phyloP scores from a whole-genome alignment of 2,329 filamentous ascomycete species.

The Fusarium napiforme region DNA sequence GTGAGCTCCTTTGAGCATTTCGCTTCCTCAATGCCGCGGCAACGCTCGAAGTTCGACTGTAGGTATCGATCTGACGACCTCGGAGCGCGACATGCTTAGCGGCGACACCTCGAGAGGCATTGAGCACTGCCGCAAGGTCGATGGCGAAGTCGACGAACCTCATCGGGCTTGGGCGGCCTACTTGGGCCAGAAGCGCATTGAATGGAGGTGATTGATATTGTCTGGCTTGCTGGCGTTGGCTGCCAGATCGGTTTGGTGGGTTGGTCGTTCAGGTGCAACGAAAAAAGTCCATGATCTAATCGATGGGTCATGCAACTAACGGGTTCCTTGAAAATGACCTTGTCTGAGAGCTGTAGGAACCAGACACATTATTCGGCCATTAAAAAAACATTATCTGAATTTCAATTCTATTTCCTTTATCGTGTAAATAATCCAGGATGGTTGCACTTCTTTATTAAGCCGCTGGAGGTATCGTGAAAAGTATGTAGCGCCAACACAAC shows the following conservation, averaged over 20 bases:
- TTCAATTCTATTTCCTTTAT: not conserved
- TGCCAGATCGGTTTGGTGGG: conserved; percentile 32
- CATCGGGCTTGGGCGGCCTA: conserved; percentile 55
- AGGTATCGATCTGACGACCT: conserved; percentile 63
- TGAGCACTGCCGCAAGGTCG: conserved; percentile 76
- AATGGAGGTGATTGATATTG: conserved; percentile 4
- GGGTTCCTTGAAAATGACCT: conserved; percentile 20
- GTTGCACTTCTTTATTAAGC: not conserved
- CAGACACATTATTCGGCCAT: not conserved
- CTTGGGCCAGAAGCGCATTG: conserved; percentile 40
- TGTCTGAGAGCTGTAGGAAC: not conserved
- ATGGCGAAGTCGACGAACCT: conserved; percentile 72
- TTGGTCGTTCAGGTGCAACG: conserved; percentile 13
- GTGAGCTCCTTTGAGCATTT: conserved; percentile 16
- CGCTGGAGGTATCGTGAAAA: not conserved
- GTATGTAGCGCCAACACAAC: not conserved
- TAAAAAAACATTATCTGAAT: not conserved
- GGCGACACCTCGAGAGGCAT: conserved; percentile 75
- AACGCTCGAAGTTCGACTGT: conserved; percentile 59
- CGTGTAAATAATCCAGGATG: not conserved
- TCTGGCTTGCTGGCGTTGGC: conserved; percentile 32
- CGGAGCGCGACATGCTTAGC: conserved; percentile 70
- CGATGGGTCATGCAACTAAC: conserved; percentile 48
- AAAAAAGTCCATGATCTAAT: conserved; percentile 44
- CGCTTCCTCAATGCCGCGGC: conserved; percentile 49